Conservation (phyloP, 2,329 filamentous ascomycete genomes). For the Periconia sp. region DNA sequence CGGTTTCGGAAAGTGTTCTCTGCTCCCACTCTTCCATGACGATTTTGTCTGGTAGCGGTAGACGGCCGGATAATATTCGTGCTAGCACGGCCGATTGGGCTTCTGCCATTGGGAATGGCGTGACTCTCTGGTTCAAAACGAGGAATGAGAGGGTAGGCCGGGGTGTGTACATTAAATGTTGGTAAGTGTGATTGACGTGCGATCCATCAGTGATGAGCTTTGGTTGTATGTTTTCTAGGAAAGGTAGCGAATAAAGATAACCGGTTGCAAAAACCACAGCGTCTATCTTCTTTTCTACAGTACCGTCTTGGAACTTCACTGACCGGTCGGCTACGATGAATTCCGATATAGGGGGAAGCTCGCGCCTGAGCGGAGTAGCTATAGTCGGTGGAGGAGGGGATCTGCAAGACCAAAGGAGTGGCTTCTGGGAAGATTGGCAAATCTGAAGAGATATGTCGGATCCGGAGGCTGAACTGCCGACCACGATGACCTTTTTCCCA, state of each 20-base stretch:
- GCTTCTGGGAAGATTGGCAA: slow-evolving; percentile 59
- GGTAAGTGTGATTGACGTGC: slow-evolving; percentile 71
- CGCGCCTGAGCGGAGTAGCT: slow-evolving; percentile 56
- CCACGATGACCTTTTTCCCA: slow-evolving; percentile 73
- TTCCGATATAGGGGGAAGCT: slow-evolving; percentile 55
- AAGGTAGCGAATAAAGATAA: slow-evolving; percentile 83
- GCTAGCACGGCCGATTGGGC: slow-evolving; percentile 77
- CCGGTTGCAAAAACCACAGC: slow-evolving; percentile 85
- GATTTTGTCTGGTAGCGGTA: slow-evolving; percentile 62
- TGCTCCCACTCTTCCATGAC: slow-evolving; percentile 73
- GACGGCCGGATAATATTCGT: slow-evolving; percentile 71
- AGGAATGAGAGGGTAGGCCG: slow-evolving; percentile 80
- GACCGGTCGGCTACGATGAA: slow-evolving; percentile 60
- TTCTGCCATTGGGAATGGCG: slow-evolving; percentile 83
- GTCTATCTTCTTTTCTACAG: slow-evolving; percentile 68
- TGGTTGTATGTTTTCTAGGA: slow-evolving; percentile 59
- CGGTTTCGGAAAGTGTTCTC: slow-evolving; percentile 43
- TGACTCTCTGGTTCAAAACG: slow-evolving; percentile 75
- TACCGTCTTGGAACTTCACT: slow-evolving; percentile 68
- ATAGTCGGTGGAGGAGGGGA: slow-evolving; percentile 18
- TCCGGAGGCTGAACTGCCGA: slow-evolving; percentile 84
- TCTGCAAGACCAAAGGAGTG: slow-evolving; percentile 53
- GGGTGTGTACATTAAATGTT: slow-evolving; percentile 75
- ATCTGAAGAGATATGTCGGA: slow-evolving; percentile 83
- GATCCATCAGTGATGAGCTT: slow-evolving; percentile 68